These are phyloP conservation scores for Beta macrorhiza DNA, from an alignment of 179 eudicot genomes.

Conservation along the genomic window DNA sequence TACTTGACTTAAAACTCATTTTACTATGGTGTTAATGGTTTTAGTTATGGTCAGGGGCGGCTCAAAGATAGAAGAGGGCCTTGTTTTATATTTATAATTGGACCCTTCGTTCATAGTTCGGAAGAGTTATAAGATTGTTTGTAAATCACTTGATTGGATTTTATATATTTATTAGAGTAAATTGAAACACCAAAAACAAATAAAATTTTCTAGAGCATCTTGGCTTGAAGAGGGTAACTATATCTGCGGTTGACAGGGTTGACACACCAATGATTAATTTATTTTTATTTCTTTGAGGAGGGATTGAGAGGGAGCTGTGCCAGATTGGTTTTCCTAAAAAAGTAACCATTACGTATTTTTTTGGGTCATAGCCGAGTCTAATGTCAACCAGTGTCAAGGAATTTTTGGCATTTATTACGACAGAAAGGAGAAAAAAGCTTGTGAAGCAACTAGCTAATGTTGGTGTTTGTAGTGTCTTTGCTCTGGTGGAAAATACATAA, in stretches of 20 bases:
- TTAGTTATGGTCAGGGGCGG: neutral
- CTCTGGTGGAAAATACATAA: neutral
- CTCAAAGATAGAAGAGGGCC: too few relatives aligned
- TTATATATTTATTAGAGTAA: too few relatives aligned
- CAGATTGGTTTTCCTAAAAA: neutral
- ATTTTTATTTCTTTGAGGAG: neutral
- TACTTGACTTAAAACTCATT: neutral
- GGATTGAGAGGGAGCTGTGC: neutral
- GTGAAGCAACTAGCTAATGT: neutral
- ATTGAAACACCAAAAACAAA: too few relatives aligned
- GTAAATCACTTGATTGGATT: too few relatives aligned
- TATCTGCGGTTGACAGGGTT: too few relatives aligned
- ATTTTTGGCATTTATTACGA: neutral
- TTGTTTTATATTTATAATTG: too few relatives aligned
- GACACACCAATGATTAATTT: too few relatives aligned
- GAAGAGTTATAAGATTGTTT: too few relatives aligned
- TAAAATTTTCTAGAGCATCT: too few relatives aligned
- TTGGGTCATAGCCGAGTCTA: neutral
- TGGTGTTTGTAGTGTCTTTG: neutral
- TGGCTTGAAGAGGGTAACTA: too few relatives aligned
- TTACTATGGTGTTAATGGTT: neutral
- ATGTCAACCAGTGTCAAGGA: neutral
- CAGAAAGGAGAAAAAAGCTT: neutral
- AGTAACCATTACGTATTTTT: neutral
- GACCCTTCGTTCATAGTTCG: too few relatives aligned